Conservation (phyloP, 1,284 basidiomycete genomes). For the Microbotryum scabiosae region DNA sequence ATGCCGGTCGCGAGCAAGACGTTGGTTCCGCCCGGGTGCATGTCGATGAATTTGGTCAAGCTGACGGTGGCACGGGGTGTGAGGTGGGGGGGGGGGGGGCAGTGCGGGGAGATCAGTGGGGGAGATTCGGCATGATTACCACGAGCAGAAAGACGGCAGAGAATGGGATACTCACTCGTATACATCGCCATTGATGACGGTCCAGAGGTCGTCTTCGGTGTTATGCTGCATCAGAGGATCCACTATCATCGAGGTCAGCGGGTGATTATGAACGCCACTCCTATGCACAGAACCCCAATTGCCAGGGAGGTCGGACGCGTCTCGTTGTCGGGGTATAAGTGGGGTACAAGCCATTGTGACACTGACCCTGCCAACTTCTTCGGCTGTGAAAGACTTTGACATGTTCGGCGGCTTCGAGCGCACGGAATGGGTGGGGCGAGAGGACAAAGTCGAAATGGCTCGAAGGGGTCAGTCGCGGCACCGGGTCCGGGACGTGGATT, state of each 20-base stretch:
- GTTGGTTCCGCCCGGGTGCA: constrained; percentile 72
- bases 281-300: no score
- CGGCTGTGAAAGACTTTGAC: not conserved
- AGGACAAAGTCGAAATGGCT: not conserved
- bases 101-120: not conserved
- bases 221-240: not conserved
- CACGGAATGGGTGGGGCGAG: not conserved
- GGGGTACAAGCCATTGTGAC: no score
- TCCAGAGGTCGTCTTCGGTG: constrained; percentile 2
- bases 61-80: not conserved
- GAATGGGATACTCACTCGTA: not conserved
- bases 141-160: not conserved
- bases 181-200: not conserved
- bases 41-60: constrained; percentile 60
- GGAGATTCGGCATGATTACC: not conserved
- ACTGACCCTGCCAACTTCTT: not conserved
- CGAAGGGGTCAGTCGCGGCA: not conserved
- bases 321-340: no score
- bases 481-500: not conserved
- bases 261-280: no score
- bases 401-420: no score
- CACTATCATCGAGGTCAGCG: no score
- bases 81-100: not conserved
- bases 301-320: no score
- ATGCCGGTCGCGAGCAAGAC: constrained; percentile 47